Conservation (phyloP, 805 yeast genomes). For the Barnettozyma siamensis region DNA sequence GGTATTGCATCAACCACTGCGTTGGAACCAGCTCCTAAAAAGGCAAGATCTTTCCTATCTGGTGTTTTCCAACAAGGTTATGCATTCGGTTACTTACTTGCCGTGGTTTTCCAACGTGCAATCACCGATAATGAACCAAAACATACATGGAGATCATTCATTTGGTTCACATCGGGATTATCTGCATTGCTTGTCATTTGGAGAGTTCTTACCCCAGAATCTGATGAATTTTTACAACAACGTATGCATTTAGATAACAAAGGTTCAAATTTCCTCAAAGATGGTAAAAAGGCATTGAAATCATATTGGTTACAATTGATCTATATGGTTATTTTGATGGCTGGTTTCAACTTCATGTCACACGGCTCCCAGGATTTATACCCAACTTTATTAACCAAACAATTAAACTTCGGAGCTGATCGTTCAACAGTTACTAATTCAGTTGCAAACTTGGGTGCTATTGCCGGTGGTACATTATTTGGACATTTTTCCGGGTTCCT, state of each 20-base stretch:
- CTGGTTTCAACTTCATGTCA: slow-evolving; percentile 57
- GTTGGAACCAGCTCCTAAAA: slow-evolving; percentile 42
- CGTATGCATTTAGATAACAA: slow-evolving; percentile 30
- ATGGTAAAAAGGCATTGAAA: slow-evolving; percentile 31
- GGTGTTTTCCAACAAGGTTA: slow-evolving; percentile 80
- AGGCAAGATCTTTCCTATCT: slow-evolving; percentile 51
- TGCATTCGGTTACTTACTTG: slow-evolving; percentile 62
- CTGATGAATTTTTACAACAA: slow-evolving; percentile 44
- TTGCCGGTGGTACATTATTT: slow-evolving; percentile 48
- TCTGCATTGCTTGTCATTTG: slow-evolving; percentile 36
- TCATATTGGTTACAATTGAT: slow-evolving; percentile 54
- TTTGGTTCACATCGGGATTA: slow-evolving; percentile 65
- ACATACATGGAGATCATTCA: slow-evolving; percentile 54
- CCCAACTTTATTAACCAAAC: slow-evolving; percentile 47
- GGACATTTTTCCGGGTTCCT: slow-evolving; percentile 50
- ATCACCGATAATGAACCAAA: slow-evolving; percentile 44
- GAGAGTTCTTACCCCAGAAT: slow-evolving; percentile 43
- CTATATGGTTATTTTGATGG: slow-evolving; percentile 53
- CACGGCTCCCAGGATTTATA: slow-evolving; percentile 62
- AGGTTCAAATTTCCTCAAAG: slow-evolving; percentile 29
- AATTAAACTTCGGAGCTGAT: slow-evolving; percentile 36
- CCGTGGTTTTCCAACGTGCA: slow-evolving; percentile 60
- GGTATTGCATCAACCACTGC: slow-evolving; percentile 40
- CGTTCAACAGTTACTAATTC: slow-evolving; percentile 49
- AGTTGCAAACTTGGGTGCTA: slow-evolving; percentile 54